Base-by-base conservation (phyloP, 441 rosid species). In the Erysimum pusillum region DNA sequence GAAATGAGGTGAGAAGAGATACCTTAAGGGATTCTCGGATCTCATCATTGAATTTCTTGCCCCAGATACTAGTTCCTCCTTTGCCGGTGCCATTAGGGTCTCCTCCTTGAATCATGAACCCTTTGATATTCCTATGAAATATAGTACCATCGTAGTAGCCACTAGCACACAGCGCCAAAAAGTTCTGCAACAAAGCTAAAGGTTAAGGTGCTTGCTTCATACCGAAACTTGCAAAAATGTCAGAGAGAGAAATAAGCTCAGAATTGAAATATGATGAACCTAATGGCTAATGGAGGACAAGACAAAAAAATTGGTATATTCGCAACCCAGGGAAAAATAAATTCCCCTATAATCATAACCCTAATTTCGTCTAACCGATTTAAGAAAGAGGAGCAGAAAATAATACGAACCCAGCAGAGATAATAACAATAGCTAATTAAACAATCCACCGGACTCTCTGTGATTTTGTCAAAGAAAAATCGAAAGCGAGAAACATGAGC, bases 21-120 rank as follows among this genome's bases (percentile, higher is more conserved):
- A 95, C 98, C 99, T 96, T 96, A 69, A 93, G 97, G 78, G 98
- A 93, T 75, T 93, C 99, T 66, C 97, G 82, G 31, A 96, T 91
- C 88, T 96, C 98, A 56, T 96, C 99, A 80, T 88, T 93, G 90
- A 90, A 96, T 85, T 93, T 96, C 86, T 93, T 96, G 64, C 92
- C 97, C 99, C 99, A 96, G 64, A 93, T 96, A 76, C 98, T 96
- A 34, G 88, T 93, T 48, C 97, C 98, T 8, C 99, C 98, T 86
- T 96, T 96, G 51, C 99, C 98, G 0, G 94, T 91, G 12, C 98
- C 97, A 0, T 85, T 93, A 2, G 98, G 99, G 77, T 96, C 99
- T 63, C 99, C 98, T 35, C 97, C 99, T 87, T 96, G 98, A 80
- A 96, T 93, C 99, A 96, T 96, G 79, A 96, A 96, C 38, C 99